Evolutionary conservation across 2,329 filamentous ascomycete genomes (phyloP), one percentile per base, ranked within the genome.

Genomic region (Triangularia setosa): DNA sequence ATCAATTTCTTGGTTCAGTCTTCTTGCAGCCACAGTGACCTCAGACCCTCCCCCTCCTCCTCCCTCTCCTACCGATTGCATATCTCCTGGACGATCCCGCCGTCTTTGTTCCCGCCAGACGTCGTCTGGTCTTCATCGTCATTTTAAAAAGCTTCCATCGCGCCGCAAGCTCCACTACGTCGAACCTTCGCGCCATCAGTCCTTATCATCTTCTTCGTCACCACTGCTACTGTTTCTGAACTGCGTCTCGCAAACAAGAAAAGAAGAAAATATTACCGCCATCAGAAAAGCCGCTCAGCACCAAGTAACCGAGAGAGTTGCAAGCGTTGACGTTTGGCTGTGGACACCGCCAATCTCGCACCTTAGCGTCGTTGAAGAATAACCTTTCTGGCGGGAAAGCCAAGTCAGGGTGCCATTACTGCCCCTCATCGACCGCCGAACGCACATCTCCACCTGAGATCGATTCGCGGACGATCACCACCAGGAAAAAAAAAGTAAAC

Each of bases 1-100:
- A 54, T 56, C 61, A 21, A 25, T 71, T 65, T 68, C 68, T 71
- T 72, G 70, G 61, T 70, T 69, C 60, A 60, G 58, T 60, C 60
- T 55, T 4, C 16, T 55, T 18, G 21, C 65, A 67, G 65, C 67
- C 65, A 67, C 68, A 67, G 67, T 70, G 66, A 69, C 69, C 67
- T 71, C 63, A 68, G 40, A 65, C 62, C 57, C 44, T 53, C 62
- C 40, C 11, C 7, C 30, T 11, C 9, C 12, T 18, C 21, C 44
- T 11, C 48, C 48, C 23, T 23, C 52, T 55, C 52, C 62, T 63
- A 30, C 44, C 30, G 40, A 48, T 48, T 56, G 57, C 62, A 66
- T 65, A 65, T 66, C 62, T 44, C 64, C 63, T 25, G 12, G 56
- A 23, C 55, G 58, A 64, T 68, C 61, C 63, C 65, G 60, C 61